Percentiles rank a stretch among this genome's conserved stretches.
Conservation (phyloP, 139 green algal species). For the Chara braunii region DNA sequence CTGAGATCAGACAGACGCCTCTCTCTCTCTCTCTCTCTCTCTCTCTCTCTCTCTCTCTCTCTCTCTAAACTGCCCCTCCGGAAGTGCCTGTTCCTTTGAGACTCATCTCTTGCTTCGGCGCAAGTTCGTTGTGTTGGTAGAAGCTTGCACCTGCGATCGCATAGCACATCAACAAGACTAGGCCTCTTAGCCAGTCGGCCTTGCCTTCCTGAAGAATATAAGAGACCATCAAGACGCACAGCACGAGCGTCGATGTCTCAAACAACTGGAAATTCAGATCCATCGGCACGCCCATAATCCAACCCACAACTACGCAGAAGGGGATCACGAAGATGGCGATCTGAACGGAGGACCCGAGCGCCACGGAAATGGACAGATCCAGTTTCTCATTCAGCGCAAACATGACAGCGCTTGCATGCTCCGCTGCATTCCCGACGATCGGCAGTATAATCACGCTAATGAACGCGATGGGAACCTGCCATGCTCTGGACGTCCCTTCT, state of each 20-base stretch:
- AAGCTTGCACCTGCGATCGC: constrained; percentile 57
- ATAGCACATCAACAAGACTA: constrained; percentile 63
- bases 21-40: too few species aligned
- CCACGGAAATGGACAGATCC: constrained; percentile 50
- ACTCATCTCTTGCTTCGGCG: too few species aligned
- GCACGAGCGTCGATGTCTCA: constrained; percentile 60
- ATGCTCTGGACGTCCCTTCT: constrained; percentile 39
- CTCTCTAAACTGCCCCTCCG: too few species aligned
- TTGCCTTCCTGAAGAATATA: constrained; percentile 51
- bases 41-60: too few species aligned
- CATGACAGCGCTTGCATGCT: constrained; percentile 43
- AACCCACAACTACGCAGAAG: constrained; percentile 64
- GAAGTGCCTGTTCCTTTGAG: too few species aligned
- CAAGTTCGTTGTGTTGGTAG: constrained; percentile 56
- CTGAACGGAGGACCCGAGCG: constrained; percentile 43
- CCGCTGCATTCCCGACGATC: constrained; percentile 47
- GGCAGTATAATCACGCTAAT: constrained; percentile 47
- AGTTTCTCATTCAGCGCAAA: constrained; percentile 50
- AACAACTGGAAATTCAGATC: constrained; percentile 71
- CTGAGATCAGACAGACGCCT: too few species aligned
- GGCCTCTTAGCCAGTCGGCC: constrained; percentile 67
- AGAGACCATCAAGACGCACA: constrained; percentile 51
- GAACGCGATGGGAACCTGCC: constrained; percentile 45
- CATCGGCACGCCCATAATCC: constrained; percentile 54
- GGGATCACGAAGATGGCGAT: constrained; percentile 53